Conservation (phyloP, 2,329 filamentous ascomycete genomes). For the Claviceps lovelessii region DNA sequence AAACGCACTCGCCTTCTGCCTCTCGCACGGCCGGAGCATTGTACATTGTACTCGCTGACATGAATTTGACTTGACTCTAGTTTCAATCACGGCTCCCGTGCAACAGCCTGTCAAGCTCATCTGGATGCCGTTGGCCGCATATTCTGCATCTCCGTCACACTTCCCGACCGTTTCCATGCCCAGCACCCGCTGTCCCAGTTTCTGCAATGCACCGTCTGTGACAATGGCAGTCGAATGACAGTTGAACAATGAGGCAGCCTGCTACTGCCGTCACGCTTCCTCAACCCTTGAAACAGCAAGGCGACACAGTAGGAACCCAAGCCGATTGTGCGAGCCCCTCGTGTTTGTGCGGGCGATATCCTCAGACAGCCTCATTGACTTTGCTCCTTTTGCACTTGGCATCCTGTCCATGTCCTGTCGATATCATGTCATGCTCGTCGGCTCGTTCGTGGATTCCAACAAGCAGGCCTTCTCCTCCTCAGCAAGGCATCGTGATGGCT, state of each 20-base stretch:
- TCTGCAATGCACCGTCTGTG: neutral
- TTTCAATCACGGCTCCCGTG: neutral
- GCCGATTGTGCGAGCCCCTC: constrained; percentile 1
- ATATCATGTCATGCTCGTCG: neutral
- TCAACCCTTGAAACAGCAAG: neutral
- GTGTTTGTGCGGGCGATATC: neutral
- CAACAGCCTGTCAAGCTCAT: neutral
- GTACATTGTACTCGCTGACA: neutral
- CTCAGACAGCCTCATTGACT: neutral
- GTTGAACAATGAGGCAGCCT: neutral
- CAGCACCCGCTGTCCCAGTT: neutral
- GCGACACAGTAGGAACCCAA: neutral
- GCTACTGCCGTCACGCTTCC: neutral
- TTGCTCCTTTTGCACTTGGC: neutral
- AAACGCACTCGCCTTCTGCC: neutral
- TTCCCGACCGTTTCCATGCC: neutral
- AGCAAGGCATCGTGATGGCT: neutral
- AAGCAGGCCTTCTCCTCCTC: neutral
- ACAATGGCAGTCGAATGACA: neutral
- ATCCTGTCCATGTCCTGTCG: neutral
- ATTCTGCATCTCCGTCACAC: neutral
- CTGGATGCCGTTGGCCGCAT: neutral
- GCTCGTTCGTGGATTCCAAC: neutral
- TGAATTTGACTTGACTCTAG: neutral
- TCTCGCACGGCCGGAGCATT: neutral